A percentile compares a stretch with the other conserved stretches of the same genome.
phyloP scores from a whole-genome alignment of 2,329 filamentous ascomycete genomes.

The Huntiella omanensis region DNA sequence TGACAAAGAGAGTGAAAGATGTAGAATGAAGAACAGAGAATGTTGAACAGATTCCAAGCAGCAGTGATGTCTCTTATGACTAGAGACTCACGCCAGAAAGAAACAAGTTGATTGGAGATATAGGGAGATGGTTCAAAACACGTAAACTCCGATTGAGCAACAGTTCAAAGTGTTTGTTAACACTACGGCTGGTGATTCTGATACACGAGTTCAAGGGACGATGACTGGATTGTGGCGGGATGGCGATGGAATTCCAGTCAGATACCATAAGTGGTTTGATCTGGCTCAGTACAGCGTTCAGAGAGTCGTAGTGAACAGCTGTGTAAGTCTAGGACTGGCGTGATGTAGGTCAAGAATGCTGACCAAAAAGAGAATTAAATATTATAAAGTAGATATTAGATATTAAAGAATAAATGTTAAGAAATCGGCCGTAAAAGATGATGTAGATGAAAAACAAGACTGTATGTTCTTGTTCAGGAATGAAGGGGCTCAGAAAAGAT shows the following conservation, averaged over 20 bases:
- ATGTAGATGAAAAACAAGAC: too few species aligned
- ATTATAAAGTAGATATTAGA: too few species aligned
- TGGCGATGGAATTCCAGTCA: slow-evolving; percentile 10
- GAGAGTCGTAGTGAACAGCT: neutral
- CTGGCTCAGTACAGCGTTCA: too few species aligned
- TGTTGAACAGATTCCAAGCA: slow-evolving; percentile 10
- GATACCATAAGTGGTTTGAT: neutral
- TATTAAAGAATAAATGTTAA: neutral
- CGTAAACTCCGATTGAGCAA: too few species aligned
- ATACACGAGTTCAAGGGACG: neutral
- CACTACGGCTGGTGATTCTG: neutral
- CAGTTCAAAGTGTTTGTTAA: neutral
- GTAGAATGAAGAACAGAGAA: slow-evolving; percentile 7
- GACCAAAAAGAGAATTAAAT: too few species aligned
- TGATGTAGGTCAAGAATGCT: too few species aligned
- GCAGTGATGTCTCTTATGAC: slow-evolving; percentile 11
- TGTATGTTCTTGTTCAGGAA: slow-evolving; percentile 4
- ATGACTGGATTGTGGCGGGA: slow-evolving; percentile 10
- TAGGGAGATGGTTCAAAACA: too few species aligned
- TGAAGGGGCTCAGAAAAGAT: slow-evolving; percentile 9
- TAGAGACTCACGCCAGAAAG: neutral
- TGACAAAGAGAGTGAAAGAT: neutral
- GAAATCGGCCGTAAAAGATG: neutral
- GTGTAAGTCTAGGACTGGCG: neutral
- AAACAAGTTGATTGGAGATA: neutral